Evolutionary conservation across 192 early-diverging fungal genomes (phyloP).

Genomic region (Mortierella claussenii): DNA sequence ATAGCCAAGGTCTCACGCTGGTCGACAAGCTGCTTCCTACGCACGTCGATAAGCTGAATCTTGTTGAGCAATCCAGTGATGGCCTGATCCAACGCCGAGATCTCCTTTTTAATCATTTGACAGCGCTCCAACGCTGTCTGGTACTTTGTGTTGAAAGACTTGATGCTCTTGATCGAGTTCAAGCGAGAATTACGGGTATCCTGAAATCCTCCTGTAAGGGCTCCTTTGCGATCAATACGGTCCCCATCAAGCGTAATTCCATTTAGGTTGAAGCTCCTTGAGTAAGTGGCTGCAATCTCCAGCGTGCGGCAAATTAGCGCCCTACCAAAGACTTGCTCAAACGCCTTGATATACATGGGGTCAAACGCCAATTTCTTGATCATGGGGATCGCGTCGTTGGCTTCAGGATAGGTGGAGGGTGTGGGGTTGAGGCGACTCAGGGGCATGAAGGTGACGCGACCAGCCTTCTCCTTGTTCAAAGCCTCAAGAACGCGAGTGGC

Average conservation of each 20-base stretch:
- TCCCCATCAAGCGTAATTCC: slow-evolving; percentile 94
- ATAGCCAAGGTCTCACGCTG: slow-evolving; percentile 65
- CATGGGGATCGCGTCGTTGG: slow-evolving; percentile 85
- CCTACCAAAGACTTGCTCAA: slow-evolving; percentile 92
- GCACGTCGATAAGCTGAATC: slow-evolving; percentile 65
- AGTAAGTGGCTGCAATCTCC: slow-evolving; percentile 82
- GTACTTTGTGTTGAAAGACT: slow-evolving; percentile 56
- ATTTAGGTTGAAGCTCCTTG: slow-evolving; percentile 79
- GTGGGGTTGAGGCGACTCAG: slow-evolving; percentile 84
- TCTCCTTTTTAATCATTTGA: slow-evolving; percentile 62
- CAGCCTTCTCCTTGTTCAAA: slow-evolving; percentile 68
- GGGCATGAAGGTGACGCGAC: slow-evolving; percentile 96
- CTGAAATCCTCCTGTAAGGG: slow-evolving; percentile 90
- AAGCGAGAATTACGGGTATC: slow-evolving; percentile 80
- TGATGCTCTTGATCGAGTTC: slow-evolving; percentile 74
- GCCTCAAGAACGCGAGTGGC: slow-evolving; percentile 78
- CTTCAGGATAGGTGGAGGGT: slow-evolving; percentile 67
- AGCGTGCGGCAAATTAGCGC: slow-evolving; percentile 88
- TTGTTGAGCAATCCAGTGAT: slow-evolving; percentile 69
- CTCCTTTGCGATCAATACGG: slow-evolving; percentile 91
- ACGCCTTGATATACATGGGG: slow-evolving; percentile 73
- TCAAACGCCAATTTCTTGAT: slow-evolving; percentile 82
- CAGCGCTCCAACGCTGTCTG: slow-evolving; percentile 54
- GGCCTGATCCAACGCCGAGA: slow-evolving; percentile 66
- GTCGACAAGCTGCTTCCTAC: slow-evolving; percentile 61